Percentiles rank a stretch among this genome's conserved stretches.
Conservation (phyloP, 768 basidiomycete species). For the Suillus alpinus region DNA sequence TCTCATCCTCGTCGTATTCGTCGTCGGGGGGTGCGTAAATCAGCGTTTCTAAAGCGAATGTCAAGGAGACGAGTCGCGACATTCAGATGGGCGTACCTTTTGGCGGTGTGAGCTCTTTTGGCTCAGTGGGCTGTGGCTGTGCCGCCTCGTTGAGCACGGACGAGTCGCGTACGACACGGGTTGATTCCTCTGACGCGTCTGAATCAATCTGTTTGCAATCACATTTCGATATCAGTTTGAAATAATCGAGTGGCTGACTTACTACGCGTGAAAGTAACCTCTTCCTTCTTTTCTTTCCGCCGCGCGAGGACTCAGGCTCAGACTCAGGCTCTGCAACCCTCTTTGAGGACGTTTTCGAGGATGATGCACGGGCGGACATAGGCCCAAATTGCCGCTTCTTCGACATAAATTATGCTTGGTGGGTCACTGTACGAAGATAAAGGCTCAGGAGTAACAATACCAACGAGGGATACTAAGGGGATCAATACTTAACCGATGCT, state of each 20-base stretch:
- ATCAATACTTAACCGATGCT: neutral
- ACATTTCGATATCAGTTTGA: neutral
- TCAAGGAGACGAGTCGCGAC: neutral
- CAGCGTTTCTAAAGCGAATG: neutral
- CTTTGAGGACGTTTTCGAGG: neutral
- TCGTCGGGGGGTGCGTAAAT: conserved; percentile 22
- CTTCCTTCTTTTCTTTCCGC: neutral
- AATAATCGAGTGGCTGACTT: neutral
- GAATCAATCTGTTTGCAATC: neutral
- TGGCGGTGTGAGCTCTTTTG: neutral
- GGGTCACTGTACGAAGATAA: neutral
- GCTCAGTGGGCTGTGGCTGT: neutral
- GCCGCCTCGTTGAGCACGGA: neutral
- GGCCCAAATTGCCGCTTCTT: neutral
- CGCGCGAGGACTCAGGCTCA: neutral
- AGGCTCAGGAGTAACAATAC: conserved; percentile 1
- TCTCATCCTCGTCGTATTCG: conserved; percentile 38
- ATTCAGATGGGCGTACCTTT: neutral
- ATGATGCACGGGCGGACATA: neutral
- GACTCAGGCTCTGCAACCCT: neutral
- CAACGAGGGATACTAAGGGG: neutral
- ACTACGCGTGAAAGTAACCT: neutral
- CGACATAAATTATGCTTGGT: neutral
- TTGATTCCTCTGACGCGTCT: neutral
- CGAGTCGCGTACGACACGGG: neutral